Evolutionary conservation across 2,329 filamentous ascomycete genomes (phyloP).

Genomic region (Alternaria brassicicola): DNA sequence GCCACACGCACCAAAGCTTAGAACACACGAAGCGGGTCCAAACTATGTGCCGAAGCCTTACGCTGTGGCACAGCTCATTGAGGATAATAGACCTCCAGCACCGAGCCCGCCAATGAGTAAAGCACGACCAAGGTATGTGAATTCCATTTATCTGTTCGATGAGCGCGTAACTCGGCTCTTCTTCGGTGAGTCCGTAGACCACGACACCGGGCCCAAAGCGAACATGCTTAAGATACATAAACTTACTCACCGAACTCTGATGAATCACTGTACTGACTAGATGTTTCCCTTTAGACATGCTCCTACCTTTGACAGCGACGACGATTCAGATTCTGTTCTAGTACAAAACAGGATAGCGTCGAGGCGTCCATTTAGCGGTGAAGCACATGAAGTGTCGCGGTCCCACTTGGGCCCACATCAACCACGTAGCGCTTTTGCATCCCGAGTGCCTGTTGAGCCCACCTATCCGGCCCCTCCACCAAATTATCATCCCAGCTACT

Average conservation of each 20-base stretch:
- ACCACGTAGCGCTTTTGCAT: constrained; percentile 43
- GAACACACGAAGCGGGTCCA: constrained; percentile 21
- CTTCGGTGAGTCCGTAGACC: constrained; percentile 2
- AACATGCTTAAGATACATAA: constrained; percentile 1
- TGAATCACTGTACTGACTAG: constrained; percentile 6
- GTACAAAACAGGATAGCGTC: constrained; percentile 27
- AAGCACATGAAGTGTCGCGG: constrained; percentile 37
- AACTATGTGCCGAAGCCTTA: constrained; percentile 21
- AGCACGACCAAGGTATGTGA: constrained; percentile 29
- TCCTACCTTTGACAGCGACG: constrained; percentile 41
- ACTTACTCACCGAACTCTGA: not conserved
- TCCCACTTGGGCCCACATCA: constrained; percentile 34
- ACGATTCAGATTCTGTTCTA: constrained; percentile 41
- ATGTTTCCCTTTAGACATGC: constrained; percentile 27
- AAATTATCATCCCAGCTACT: constrained; percentile 54
- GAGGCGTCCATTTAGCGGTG: constrained; percentile 37
- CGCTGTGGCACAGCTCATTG: constrained; percentile 28
- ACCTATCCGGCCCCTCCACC: constrained; percentile 64
- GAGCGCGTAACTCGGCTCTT: not conserved
- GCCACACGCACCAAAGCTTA: constrained; percentile 27
- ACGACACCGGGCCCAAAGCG: not conserved
- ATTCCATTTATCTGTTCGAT: not conserved
- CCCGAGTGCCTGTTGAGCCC: constrained; percentile 43
- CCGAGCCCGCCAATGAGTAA: constrained; percentile 43
- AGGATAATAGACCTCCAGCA: constrained; percentile 43